phyloP scores from a whole-genome alignment of 1,284 basidiomycete genomes.

The Ganoderma leucocontextum region DNA sequence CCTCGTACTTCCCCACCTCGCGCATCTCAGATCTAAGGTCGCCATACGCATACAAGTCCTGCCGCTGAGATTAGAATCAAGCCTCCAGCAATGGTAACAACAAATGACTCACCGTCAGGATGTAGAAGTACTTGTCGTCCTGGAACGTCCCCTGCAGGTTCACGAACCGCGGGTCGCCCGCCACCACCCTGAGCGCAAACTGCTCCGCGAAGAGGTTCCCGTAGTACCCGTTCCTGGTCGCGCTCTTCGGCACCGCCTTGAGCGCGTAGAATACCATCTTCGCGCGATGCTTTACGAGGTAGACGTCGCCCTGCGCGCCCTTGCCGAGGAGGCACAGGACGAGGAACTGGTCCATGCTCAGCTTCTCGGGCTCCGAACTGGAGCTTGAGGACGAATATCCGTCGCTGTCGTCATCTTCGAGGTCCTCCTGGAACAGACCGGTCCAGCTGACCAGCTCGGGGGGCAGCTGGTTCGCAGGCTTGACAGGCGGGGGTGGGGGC shows the following conservation, averaged over 20 bases:
- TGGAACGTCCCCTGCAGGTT: conserved; percentile 36
- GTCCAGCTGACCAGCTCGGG: background rate
- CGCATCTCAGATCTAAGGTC: conserved; percentile 31
- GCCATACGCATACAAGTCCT: conserved; percentile 36
- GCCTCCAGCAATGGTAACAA: background rate
- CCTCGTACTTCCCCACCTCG: conserved; percentile 20
- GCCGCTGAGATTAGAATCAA: background rate
- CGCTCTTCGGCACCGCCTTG: conserved; percentile 36
- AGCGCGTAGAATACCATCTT: conserved; percentile 33
- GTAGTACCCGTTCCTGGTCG: conserved; percentile 12
- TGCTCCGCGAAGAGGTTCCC: conserved; percentile 29
- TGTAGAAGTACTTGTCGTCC: conserved; percentile 41
- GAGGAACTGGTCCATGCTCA: conserved; percentile 29
- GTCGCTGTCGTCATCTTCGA: background rate
- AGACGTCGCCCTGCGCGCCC: conserved; percentile 37
- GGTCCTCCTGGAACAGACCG: conserved; percentile 3
- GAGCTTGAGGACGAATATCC: background rate
- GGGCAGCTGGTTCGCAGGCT: background rate
- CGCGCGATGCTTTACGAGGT: conserved; percentile 32
- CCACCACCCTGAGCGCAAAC: conserved; percentile 20
- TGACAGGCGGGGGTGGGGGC: background rate
- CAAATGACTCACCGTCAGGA: conserved; percentile 33
- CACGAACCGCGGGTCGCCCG: conserved; percentile 29
- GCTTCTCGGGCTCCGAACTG: background rate
- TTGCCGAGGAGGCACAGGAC: conserved; percentile 34